Evolutionary conservation across 2,329 filamentous ascomycete species (phyloP), one percentile per base, ranked within the genome.

Genomic region (Alternaria gansuensis): DNA sequence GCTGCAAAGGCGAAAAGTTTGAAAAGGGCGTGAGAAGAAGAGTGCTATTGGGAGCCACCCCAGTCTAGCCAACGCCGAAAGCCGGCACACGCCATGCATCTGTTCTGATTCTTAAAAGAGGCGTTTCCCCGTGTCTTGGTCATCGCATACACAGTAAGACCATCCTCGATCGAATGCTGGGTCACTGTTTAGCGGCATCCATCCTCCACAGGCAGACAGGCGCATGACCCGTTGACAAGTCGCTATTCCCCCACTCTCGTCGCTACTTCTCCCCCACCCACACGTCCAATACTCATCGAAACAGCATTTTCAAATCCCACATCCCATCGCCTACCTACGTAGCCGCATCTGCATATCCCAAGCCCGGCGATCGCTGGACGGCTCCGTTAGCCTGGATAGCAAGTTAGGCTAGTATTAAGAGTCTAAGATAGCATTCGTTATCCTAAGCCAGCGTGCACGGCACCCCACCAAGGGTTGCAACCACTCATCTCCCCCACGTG

Each of bases 401-500:
- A n/a, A n/a, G n/a, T n/a, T n/a, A n/a, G n/a, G n/a, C n/a, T n/a
- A n/a, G n/a, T n/a, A n/a, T n/a, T n/a, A n/a, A n/a, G n/a, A n/a
- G n/a, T n/a, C n/a, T n/a, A n/a, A n/a, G n/a, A n/a, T n/a, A n/a
- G n/a, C n/a, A n/a, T n/a, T n/a, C n/a, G n/a, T n/a, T n/a, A n/a
- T n/a, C n/a, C n/a, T n/a, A n/a, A n/a, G n/a, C n/a, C 31, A 43
- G 44, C 13, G 28, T 48, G 52, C 45, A 52, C 51, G 33, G 9
- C 29, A 51, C 51, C 56, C 60, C 63, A 56, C 65, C 14, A 61
- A 62, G 63, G 24, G 34, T 28, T 39, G 60, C 63, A 56, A 54
- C 59, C 57, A 51, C 46, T 45, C 49, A 41, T 41, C 45, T 28
- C 31, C 61, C 60, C 65, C 69, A 77, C 74, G 74, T 77, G 75